Evolutionary conservation across 2,329 filamentous ascomycete genomes (phyloP), one percentile per base, ranked within the genome.

Genomic region (Tolypocladium guangdongense): DNA sequence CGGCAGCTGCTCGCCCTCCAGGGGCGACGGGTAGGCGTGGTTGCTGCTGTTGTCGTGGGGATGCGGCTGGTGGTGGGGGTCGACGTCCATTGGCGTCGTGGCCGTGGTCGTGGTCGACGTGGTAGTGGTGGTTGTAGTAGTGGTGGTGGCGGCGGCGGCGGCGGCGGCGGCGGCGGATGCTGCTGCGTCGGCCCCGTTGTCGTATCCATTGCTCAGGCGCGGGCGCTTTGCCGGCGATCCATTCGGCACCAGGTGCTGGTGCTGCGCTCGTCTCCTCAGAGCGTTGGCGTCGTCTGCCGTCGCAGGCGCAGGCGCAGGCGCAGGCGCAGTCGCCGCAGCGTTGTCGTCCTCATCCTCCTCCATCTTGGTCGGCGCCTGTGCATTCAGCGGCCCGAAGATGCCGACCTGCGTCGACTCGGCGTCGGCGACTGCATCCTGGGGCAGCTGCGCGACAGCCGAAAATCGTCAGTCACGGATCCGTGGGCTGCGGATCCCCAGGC

Each of bases 21-120:
- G 74, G 53, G 82, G 82, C 53, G 82, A 85, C 52, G 82, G 82
- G 63, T 85, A 86, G 61, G 82, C 82, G 66, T 84, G 80, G 63
- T 81, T 80, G 57, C 46, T 59, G 52, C 39, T 50, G 49, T 32
- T 20, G 63, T 74, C 54, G 33, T 49, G 36, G 12, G 52, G 46
- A 37, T 32, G 47, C 38, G 51, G 39, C n/a, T 16, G 67, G 52
- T 69, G 68, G 57, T 72, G 70, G 39, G 70, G 70, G 66, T 84
- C 81, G 58, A 83, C 67, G 59, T 84, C 81, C 80, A 84, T 83
- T 59, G 80, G 76, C 57, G 76, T 79, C 45, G 75, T 71, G 62
- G 76, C 73, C 62, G 56, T 60, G 54, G 59, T 55, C 11, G 55
- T 49, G 30, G 53, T 33, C 45, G 37, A 52, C 37, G 49, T 54